phyloP scores from a whole-genome alignment of 2,329 filamentous ascomycete species.

The Lanzia echinophila region DNA sequence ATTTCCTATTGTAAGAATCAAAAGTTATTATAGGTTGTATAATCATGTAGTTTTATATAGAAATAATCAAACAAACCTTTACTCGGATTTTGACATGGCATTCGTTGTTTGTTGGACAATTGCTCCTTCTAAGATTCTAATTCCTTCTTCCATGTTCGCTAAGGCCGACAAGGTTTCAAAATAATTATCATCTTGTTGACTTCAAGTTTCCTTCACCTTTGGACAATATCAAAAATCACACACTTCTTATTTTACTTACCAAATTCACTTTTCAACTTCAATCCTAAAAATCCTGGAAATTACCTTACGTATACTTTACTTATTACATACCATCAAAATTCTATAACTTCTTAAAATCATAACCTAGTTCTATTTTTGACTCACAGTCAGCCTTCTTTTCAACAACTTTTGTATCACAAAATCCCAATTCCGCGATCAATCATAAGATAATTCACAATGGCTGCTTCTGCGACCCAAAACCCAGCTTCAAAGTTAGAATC shows the following conservation, averaged over 20 bases:
- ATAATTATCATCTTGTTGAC: not conserved
- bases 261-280: not conserved
- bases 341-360: no score
- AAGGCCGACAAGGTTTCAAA: constrained; percentile 10
- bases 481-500: constrained; percentile 54
- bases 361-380: no score
- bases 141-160: constrained; percentile 10
- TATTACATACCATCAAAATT: not conserved
- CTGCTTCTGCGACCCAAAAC: constrained; percentile 57
- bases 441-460: constrained; percentile 43
- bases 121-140: constrained; percentile 4
- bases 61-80: no score
- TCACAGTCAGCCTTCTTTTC: not conserved
- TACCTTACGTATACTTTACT: no score
- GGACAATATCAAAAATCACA: no score
- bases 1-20: no score
- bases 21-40: no score
- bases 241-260: no score
- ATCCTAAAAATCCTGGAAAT: no score
- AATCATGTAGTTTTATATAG: no score
- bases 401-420: constrained; percentile 15
- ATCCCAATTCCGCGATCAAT: constrained; percentile 23
- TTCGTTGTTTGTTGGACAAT: not conserved
- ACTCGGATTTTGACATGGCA: no score
- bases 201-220: not conserved